Evolutionary conservation across 164 flowering plant genomes (phyloP).

Genomic region (Vitis cinerea): DNA sequence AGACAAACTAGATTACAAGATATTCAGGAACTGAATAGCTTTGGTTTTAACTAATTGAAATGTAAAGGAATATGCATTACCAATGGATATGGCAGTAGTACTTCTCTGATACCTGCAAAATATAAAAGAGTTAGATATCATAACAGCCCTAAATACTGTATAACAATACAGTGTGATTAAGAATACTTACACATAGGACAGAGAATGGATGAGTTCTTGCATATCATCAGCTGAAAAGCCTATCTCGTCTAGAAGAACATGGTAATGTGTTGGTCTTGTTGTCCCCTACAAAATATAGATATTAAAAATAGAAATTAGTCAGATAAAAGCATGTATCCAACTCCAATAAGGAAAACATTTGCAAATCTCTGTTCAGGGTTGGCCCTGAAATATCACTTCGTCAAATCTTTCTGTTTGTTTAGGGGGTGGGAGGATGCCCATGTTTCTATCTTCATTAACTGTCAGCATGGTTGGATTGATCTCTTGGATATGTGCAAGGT

Average conservation of each 20-base stretch:
- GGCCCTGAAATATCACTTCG: too few relatives aligned
- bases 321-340: too few relatives aligned
- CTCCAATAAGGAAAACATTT: too few relatives aligned
- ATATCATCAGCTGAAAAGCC: constrained; percentile 30
- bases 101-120: constrained; percentile 33
- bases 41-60: constrained; percentile 1
- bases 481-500: too few relatives aligned
- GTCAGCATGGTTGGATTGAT: too few relatives aligned
- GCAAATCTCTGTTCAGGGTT: too few relatives aligned
- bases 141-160: neutral
- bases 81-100: constrained; percentile 29
- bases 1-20: too few relatives aligned
- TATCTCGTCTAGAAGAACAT: constrained; percentile 25
- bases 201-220: constrained; percentile 27
- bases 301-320: neutral
- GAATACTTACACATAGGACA: constrained; percentile 29
- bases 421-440: too few relatives aligned
- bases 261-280: constrained; percentile 33
- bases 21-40: neutral
- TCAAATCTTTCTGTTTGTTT: too few relatives aligned
- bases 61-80: constrained; percentile 5
- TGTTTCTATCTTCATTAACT: too few relatives aligned
- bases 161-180: neutral
- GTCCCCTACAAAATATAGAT: constrained; percentile 20
- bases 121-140: too few relatives aligned